Evolutionary conservation across 345 rosid genomes (phyloP), one percentile per base, ranked within the genome.

Genomic region (Dipteronia sinensis): DNA sequence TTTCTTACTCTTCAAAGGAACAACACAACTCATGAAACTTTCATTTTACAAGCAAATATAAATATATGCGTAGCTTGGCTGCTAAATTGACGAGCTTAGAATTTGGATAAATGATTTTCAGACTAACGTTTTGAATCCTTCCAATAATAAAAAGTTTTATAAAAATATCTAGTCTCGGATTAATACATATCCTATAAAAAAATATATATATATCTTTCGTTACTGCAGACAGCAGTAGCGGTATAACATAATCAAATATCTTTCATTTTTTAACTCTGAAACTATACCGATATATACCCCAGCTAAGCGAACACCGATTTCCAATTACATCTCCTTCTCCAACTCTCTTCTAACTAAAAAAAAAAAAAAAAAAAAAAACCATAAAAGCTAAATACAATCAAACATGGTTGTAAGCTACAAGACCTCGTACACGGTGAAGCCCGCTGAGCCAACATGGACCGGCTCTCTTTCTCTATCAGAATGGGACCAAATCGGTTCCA

Each of bases 401-500:
- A 67, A 10, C 22, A 77, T 80, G 83, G 69, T 31, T 3, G 82
- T 83, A 23, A 67, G 31, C 13, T 65, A 78, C 69, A 81, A 77
- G 22, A 31, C 20, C 19, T 65, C 74, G 22, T 75, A 31, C 78
- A 82, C 69, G 0, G 72, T 90, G 10, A 80, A 87, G 82, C 90
- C 94, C 7, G 82, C 79, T 3, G 78, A 66, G 44, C 86, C 89
- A 42, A 86, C 90, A 1, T 79, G 83, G 82, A 81, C 74, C 7
- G 89, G 89, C 56, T 68, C 55, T 16, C 76, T 86, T 6, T 49
- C 86, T 40, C 77, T 90, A 55, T 79, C 92, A 15, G 92, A 84
- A 58, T 86, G 83, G 86, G 94, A 90, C 76, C 92, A 87, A 72
- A 78, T 88, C 6, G 90, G 90, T 19, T 69, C 83, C 44, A 78